Evolutionary conservation across 2,329 filamentous ascomycete species (phyloP), one percentile per base, ranked within the genome.

Genomic region (Cordyceps pruinosa): DNA sequence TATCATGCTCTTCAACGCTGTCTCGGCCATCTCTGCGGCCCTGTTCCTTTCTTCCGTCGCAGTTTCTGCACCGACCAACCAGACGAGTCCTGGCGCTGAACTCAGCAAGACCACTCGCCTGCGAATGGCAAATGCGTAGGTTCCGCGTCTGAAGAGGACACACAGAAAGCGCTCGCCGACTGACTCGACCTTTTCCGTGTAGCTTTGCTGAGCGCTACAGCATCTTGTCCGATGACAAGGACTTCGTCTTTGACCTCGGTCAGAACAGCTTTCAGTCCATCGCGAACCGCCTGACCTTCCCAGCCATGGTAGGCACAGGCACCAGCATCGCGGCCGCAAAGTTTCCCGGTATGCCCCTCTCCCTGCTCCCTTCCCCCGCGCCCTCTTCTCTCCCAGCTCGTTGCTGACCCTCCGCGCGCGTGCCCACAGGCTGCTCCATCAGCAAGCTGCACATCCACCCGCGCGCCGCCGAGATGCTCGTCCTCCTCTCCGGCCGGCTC

Each of bases 401-500:
- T 8, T 28, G n/a, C 48, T 50, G 10, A 50, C 48, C 15, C 3
- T 13, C 8, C n/a, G n/a, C n/a, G 2, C 19, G 13, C 32, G 5
- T 6, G 3, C 26, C 15, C 15, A 1, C 17, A 68, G 70, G 73
- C 35, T 84, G 80, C 63, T 80, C 77, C 58, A 78, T 84, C 69
- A 82, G 81, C 72, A 81, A 77, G 8, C 77, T 79, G 19, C 80
- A 83, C 70, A 72, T 78, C 4, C 80, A 82, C 67, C 78, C 77
- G 49, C 78, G 80, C 42, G 75, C 76, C 32, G 73, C 75, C 32
- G 79, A 83, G 70, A 74, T 83, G 52, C 76, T 79, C 60, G 70
- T 81, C 65, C 73, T 82, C 62, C 74, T 75, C 46, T 62, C 75
- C 41, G 80, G 80, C 55, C 70, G 67, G 23, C 67, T 82, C 60